Evolutionary conservation across 345 rosid genomes (phyloP).

Genomic region (Tarenaya hassleriana): DNA sequence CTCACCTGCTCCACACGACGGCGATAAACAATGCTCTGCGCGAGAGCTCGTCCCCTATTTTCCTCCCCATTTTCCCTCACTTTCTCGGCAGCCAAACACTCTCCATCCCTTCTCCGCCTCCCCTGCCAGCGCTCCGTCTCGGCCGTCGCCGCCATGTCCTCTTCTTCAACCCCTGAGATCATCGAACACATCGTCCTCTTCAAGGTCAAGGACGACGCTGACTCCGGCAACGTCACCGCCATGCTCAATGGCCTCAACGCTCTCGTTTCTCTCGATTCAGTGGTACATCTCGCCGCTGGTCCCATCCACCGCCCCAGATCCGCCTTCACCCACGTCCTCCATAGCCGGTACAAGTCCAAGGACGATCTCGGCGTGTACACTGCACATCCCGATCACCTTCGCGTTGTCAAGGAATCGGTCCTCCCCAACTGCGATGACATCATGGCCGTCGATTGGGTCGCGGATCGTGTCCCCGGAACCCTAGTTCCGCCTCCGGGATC

Average conservation of each 20-base stretch:
- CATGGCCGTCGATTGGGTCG: conserved; percentile 77
- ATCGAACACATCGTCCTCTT: conserved; percentile 67
- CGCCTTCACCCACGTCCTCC: conserved; percentile 63
- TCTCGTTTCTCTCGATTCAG: conserved; percentile 44
- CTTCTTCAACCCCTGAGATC: conserved; percentile 11
- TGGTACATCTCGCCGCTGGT: conserved; percentile 52
- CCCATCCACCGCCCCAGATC: conserved; percentile 40
- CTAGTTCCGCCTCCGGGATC: conserved; percentile 34
- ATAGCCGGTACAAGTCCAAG: conserved; percentile 60
- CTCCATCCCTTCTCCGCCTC: not conserved
- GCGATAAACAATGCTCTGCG: conserved; percentile 21
- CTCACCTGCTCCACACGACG: too few relatives aligned
- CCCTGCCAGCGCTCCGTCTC: conserved; percentile 10
- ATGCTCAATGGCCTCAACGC: conserved; percentile 52
- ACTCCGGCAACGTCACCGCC: conserved; percentile 34
- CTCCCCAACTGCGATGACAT: conserved; percentile 55
- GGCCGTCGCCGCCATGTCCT: conserved; percentile 27
- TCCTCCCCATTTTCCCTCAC: conserved; percentile 18
- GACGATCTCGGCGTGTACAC: conserved; percentile 41
- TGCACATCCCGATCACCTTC: conserved; percentile 47
- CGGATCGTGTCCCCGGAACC: conserved; percentile 27
- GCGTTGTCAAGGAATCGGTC: conserved; percentile 45
- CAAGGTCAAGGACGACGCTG: conserved; percentile 52
- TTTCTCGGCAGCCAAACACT: conserved; percentile 17
- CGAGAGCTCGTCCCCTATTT: conserved; percentile 17